These are phyloP conservation scores for Rhizopogon salebrosus DNA, from an alignment of 768 basidiomycete genomes.

Conservation along the genomic window DNA sequence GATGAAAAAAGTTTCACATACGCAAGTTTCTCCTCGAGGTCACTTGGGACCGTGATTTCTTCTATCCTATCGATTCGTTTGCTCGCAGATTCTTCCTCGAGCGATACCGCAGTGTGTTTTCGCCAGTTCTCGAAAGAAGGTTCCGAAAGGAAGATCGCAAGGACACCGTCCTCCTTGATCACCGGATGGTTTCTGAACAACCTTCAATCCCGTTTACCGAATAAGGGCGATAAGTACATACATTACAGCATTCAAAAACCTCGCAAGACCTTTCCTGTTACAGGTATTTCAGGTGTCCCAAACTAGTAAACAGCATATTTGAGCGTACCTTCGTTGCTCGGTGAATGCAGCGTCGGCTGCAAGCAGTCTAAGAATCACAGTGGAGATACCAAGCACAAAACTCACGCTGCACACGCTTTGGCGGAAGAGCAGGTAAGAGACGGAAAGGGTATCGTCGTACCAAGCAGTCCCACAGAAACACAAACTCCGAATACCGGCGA, in stretches of 20 bases:
- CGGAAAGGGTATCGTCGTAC: slow-evolving; percentile 90
- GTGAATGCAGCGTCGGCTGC: slow-evolving; percentile 85
- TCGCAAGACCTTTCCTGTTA: slow-evolving; percentile 67
- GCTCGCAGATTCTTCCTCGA: slow-evolving; percentile 84
- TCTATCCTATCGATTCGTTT: slow-evolving; percentile 77
- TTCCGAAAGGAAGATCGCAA: slow-evolving; percentile 78
- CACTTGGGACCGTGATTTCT: slow-evolving; percentile 90
- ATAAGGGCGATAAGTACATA: slow-evolving; percentile 29
- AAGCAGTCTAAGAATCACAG: slow-evolving; percentile 7
- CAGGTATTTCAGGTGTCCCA: slow-evolving; percentile 2
- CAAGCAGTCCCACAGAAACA: slow-evolving; percentile 84
- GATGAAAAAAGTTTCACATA: slow-evolving; percentile 27
- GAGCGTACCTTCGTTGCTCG: slow-evolving; percentile 74
- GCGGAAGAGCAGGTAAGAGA: slow-evolving; percentile 79
- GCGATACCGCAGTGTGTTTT: slow-evolving; percentile 65
- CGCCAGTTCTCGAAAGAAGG: slow-evolving; percentile 85
- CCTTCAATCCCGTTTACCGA: neutral
- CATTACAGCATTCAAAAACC: slow-evolving; percentile 79
- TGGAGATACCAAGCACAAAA: slow-evolving; percentile 5
- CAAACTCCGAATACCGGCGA: slow-evolving; percentile 91
- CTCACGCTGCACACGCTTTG: slow-evolving; percentile 88
- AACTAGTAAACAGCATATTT: neutral
- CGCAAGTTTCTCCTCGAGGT: slow-evolving; percentile 87
- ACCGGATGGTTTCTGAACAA: slow-evolving; percentile 81
- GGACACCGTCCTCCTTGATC: slow-evolving; percentile 79